Evolutionary conservation across 495 filamentous ascomycete genomes (phyloP).

Genomic region (Tuber magnatum): DNA sequence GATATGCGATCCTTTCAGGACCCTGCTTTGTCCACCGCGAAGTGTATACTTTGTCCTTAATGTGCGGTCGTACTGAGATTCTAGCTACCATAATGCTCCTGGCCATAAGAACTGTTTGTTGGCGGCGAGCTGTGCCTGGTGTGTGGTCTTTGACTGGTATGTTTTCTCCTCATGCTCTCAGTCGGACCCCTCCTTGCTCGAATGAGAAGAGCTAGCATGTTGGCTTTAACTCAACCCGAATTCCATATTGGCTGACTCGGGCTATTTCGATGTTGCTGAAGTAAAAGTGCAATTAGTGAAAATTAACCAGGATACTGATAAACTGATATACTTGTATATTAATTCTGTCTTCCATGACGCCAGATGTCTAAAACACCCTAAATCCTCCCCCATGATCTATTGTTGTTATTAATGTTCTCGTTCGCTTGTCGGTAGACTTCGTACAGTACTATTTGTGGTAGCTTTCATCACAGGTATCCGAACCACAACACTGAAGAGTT

Average conservation of each 20-base stretch:
- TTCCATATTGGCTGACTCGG: not conserved
- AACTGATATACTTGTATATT: not conserved
- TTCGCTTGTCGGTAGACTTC: not conserved
- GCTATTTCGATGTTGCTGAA: not conserved
- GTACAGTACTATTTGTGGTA: not conserved
- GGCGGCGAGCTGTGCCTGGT: not conserved
- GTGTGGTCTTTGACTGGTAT: not conserved
- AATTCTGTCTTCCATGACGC: not conserved
- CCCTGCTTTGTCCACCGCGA: not conserved
- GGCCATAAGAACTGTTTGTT: not conserved
- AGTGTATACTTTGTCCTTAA: not conserved
- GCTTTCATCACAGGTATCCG: not conserved
- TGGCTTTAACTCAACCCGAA: not conserved
- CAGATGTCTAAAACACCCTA: not conserved
- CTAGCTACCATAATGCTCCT: not conserved
- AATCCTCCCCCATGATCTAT: not conserved
- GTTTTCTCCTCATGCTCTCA: not conserved
- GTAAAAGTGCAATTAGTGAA: not conserved
- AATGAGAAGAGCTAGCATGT: not conserved
- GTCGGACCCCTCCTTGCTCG: not conserved
- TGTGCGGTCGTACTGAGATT: not conserved
- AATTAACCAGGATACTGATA: not conserved
- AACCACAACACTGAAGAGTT: not conserved
- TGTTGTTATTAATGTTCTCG: not conserved
- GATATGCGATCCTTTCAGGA: not conserved